Conservation (phyloP, 202 grass and related monocot genomes). For the Dendrocalamus latiflorus region DNA sequence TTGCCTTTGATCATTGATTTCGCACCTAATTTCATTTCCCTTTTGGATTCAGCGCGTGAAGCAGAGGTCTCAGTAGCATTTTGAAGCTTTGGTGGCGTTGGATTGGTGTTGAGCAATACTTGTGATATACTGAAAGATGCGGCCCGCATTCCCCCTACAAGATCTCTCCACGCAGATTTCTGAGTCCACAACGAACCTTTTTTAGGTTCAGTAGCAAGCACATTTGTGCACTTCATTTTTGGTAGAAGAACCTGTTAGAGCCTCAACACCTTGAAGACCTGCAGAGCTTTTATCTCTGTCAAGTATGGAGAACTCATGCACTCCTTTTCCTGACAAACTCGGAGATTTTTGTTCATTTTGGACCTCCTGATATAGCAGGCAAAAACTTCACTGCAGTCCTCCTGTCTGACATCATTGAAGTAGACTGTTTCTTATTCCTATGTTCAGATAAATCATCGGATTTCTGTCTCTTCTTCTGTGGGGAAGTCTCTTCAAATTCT, state of each 20-base stretch:
- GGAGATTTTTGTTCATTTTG: constrained; percentile 26
- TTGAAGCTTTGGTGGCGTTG: constrained; percentile 9
- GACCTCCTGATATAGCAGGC: constrained; percentile 13
- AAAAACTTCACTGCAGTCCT: constrained; percentile 18
- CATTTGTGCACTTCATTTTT: constrained; percentile 26
- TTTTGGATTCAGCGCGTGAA: neutral
- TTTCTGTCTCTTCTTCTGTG: constrained; percentile 41
- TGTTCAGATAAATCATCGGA: constrained; percentile 28
- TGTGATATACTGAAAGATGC: constrained; percentile 65
- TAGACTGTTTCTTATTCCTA: constrained; percentile 28
- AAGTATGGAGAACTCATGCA: constrained; percentile 35
- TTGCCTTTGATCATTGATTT: constrained; percentile 63
- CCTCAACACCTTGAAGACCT: constrained; percentile 4
- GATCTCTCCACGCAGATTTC: constrained; percentile 84
- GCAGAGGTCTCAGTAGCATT: constrained; percentile 23
- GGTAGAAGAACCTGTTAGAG: neutral
- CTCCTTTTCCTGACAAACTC: constrained; percentile 14
- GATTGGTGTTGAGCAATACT: constrained; percentile 38
- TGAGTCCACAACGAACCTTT: constrained; percentile 59
- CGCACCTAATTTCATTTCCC: neutral
- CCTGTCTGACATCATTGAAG: neutral
- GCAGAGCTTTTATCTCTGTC: constrained; percentile 25
- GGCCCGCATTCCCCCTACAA: constrained; percentile 49
- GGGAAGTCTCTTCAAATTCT: constrained; percentile 20
- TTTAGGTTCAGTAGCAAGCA: constrained; percentile 24